Percentiles rank a stretch among this genome's conserved stretches.
These are phyloP conservation scores for Pythium coloratum DNA, from an alignment of 352 stramenopile genomes.

Conservation along the genomic window DNA sequence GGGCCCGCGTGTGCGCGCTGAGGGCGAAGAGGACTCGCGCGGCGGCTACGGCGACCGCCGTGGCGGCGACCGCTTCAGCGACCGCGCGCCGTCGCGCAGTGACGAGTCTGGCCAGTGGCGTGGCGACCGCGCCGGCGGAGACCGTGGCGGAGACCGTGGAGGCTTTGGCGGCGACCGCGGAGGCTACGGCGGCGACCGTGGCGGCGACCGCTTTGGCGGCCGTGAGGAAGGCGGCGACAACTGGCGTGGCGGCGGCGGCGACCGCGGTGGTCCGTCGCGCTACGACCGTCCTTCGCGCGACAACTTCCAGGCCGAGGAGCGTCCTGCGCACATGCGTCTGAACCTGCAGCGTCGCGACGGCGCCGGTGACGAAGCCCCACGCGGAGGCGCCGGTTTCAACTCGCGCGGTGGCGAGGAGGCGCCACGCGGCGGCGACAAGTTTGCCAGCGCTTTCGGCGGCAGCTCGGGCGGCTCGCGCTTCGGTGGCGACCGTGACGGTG, in stretches of 20 bases:
- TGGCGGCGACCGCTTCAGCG: slow-evolving; percentile 26
- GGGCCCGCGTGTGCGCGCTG: slow-evolving; percentile 43
- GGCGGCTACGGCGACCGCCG: slow-evolving; percentile 40
- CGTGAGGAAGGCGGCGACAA: slow-evolving; percentile 25
- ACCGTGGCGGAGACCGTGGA: slow-evolving; percentile 19
- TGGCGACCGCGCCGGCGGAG: slow-evolving; percentile 35
- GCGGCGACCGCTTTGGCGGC: slow-evolving; percentile 27
- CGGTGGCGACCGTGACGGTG: slow-evolving; percentile 18
- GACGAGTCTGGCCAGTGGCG: slow-evolving; percentile 39
- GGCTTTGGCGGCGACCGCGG: slow-evolving; percentile 6
- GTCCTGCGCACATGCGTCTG: slow-evolving; percentile 73
- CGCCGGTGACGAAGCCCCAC: not conserved
- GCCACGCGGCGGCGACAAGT: slow-evolving; percentile 38
- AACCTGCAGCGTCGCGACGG: slow-evolving; percentile 57
- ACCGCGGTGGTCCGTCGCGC: slow-evolving; percentile 43
- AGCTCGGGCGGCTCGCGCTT: slow-evolving; percentile 11
- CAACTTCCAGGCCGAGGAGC: slow-evolving; percentile 57
- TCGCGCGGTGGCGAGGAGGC: slow-evolving; percentile 3
- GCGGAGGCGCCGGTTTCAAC: slow-evolving; percentile 30
- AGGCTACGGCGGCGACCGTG: slow-evolving; percentile 19
- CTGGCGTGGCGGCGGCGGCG: slow-evolving; percentile 30
- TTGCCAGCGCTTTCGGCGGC: slow-evolving; percentile 40
- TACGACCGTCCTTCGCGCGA: slow-evolving; percentile 68
- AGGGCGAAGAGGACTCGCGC: slow-evolving; percentile 56
- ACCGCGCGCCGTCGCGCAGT: slow-evolving; percentile 33